Base-by-base conservation (phyloP, 495 filamentous ascomycete genomes). In the Penicillium chermesinum region DNA sequence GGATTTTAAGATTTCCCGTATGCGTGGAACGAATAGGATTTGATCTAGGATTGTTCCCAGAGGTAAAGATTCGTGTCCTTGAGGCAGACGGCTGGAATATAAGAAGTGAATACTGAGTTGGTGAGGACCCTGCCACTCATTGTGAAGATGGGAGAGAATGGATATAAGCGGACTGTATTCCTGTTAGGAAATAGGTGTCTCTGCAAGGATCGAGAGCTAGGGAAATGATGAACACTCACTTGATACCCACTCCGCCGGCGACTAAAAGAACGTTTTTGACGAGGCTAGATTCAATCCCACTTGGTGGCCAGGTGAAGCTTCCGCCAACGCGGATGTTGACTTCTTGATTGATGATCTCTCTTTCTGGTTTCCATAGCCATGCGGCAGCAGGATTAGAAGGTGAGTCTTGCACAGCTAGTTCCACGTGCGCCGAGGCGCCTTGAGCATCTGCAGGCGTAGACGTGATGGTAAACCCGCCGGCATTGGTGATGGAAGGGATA, bases 391-490 rank as follows among this genome's bases (percentile, higher is more conserved):
- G 83, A 49, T 85, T 89, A 2, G 67, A 55, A 0, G 79, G 76
- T 0, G 84, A 84, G 9, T 76, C 64, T 60, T 86, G 86, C 8
- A 93, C 74, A 0, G 87, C 87, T 0, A 93, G 73, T 57, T 91
- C 85, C n/a, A 94, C 59, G 53, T 79, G 86, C 0, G 71, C 70
- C 5, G 56, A 42, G 46, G 67, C 44, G 10, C 70, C 65, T 41
- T 48, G 58, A 2, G 66, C 66, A 61, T 60, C 68, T 48, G 54
- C 68, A 3, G 88, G 88, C 0, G 86, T 67, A 2, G 87, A 91
- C n/a, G 87, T 88, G 44, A 94, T 87, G 41, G 87, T 93, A 71
- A 91, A 95, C 4, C 88, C 89, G 7, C 88, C 89, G 2, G 88
- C 83, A 63, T 82, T 78, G 38, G 76, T 49, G 38, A 86, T 69